Conservation (phyloP, 805 yeast genomes). For the Cyberlindnera mrakii region DNA sequence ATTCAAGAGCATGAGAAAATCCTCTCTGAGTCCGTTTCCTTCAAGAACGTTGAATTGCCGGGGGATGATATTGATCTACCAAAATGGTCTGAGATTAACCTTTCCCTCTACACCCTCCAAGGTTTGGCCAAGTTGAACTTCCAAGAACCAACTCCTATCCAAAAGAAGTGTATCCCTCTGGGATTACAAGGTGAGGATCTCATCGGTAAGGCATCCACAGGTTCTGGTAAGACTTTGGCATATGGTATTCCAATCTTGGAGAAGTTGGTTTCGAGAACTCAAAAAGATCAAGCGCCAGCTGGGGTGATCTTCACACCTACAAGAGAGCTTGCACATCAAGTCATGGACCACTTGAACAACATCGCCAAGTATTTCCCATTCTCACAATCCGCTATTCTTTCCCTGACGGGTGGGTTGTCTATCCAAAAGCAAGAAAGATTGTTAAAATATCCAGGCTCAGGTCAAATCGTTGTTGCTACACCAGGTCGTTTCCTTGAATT, state of each 20-base stretch:
- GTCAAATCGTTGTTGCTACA: slow-evolving; percentile 77
- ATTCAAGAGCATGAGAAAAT: slow-evolving; percentile 15
- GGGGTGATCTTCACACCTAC: slow-evolving; percentile 92
- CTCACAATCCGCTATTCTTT: slow-evolving; percentile 52
- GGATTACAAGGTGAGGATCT: slow-evolving; percentile 73
- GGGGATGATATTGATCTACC: slow-evolving; percentile 43
- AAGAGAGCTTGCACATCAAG: slow-evolving; percentile 94
- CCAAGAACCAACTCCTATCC: slow-evolving; percentile 77
- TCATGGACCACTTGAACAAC: slow-evolving; percentile 65
- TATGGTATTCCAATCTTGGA: slow-evolving; percentile 91
- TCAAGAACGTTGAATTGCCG: slow-evolving; percentile 28
- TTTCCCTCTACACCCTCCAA: slow-evolving; percentile 52
- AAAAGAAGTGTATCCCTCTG: slow-evolving; percentile 64
- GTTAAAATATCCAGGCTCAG: slow-evolving; percentile 61
- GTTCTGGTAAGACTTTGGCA: slow-evolving; percentile 96
- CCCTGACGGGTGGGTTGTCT: slow-evolving; percentile 92
- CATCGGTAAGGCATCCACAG: slow-evolving; percentile 95
- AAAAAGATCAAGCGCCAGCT: slow-evolving; percentile 39
- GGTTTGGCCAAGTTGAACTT: slow-evolving; percentile 60
- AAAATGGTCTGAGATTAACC: slow-evolving; percentile 45
- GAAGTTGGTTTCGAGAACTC: slow-evolving; percentile 34
- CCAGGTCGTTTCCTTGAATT: slow-evolving; percentile 90
- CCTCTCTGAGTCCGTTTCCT: slow-evolving; percentile 12
- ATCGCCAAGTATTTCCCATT: slow-evolving; percentile 48
- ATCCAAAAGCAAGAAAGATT: slow-evolving; percentile 89